A percentile compares a stretch with the other conserved stretches of the same genome.
Conservation (phyloP, 192 early-diverging fungal species). For the Linnemannia zychae region DNA sequence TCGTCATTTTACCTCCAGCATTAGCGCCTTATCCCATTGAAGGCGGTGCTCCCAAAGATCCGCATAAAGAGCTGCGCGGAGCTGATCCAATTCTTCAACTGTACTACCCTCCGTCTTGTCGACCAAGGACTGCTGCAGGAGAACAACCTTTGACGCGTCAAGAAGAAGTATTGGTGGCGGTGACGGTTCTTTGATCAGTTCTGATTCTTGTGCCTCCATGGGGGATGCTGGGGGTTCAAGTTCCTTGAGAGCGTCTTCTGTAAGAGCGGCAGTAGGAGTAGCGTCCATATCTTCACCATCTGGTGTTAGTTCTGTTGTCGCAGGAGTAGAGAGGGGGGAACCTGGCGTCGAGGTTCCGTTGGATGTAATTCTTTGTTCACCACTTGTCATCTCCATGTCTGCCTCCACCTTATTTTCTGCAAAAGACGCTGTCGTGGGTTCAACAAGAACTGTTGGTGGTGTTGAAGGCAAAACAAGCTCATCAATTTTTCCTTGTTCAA, state of each 20-base stretch:
- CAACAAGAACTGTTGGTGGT: not conserved
- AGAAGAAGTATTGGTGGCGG: not conserved
- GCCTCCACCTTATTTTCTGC: not conserved
- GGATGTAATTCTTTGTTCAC: not conserved
- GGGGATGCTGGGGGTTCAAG: not conserved
- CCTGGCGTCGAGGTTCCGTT: not conserved
- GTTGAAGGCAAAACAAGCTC: not conserved
- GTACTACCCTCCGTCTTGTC: slow-evolving; percentile 32
- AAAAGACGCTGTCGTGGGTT: not conserved
- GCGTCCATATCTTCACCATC: not conserved
- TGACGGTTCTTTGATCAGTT: not conserved
- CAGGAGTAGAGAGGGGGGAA: not conserved
- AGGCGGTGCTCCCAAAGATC: slow-evolving; percentile 48
- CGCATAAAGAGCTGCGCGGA: slow-evolving; percentile 35
- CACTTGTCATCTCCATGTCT: not conserved
- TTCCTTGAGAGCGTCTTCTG: not conserved
- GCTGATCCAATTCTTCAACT: slow-evolving; percentile 47
- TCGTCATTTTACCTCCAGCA: slow-evolving; percentile 23
- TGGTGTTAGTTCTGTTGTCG: not conserved
- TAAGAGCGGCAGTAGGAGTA: not conserved
- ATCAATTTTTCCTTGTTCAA: not conserved
- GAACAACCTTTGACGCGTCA: not conserved
- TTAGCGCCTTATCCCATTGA: slow-evolving; percentile 30
- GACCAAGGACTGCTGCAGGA: slow-evolving; percentile 8
- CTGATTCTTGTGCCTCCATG: not conserved